Evolutionary conservation across 1,284 basidiomycete genomes (phyloP), one percentile per base, ranked within the genome.

Genomic region (Tilletiaria anomala): DNA sequence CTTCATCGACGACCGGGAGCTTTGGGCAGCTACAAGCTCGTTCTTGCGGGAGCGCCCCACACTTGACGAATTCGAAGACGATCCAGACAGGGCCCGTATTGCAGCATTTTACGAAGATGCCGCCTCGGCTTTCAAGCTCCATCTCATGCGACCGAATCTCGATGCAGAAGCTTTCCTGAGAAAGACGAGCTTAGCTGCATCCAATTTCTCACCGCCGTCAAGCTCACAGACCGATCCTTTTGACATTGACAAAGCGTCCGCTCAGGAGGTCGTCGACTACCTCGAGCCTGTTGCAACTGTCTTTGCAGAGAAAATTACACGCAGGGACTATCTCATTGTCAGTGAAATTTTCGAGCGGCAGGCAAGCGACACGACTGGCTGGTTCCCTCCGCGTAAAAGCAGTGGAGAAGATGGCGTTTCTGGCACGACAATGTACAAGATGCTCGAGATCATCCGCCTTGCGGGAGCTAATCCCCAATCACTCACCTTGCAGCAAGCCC

Each of bases 241-340:
- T 19, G 55, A 61, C 44, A 53, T 59, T 36, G 59, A 61, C 38
- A 14, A 32, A 14, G 47, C 48, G 15, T 37, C 35, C 6, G 42
- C 56, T 3, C 46, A 39, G 15, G 55, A 55, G 16, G 44, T 66
- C 31, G 48, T 61, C 36, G 52, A 54, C 8, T 65, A 58, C 35
- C 49, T 66, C 24, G 61, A 65, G 35, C 58, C 55, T 2, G 53
- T 65, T 22, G 50, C 54, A 5, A 51, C 56, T 1, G 35, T 58
- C 14, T 61, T 61, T 35, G 55, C 57, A 34, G 51, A 56, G 40
- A 61, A 61, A 40, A 55, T 61, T 17, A 47, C 48, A 12, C 51
- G 60, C 34, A 50, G 51, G 5, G 59, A 62, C 32, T 38, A 60
- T 18, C 52, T 62, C 14, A 48, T 56, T 10, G 53, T 47, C 16